A percentile compares a stretch with the other conserved stretches of the same genome.
phyloP scores from a whole-genome alignment of 2,329 filamentous ascomycete genomes.

The Boeremia lycopersici region DNA sequence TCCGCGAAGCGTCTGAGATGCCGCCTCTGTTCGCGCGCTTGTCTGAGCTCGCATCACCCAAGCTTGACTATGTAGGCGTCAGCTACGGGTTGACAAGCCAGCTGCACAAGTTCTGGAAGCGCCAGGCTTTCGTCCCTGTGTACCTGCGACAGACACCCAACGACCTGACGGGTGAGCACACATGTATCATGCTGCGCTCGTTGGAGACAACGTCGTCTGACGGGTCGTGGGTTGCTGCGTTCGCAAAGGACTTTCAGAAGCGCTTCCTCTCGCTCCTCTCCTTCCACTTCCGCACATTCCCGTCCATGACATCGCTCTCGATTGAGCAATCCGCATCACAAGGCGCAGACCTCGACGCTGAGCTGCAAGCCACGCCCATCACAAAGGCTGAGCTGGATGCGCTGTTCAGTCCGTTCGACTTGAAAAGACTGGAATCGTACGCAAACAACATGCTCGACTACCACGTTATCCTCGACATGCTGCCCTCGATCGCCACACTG shows the following conservation, averaged over 20 bases:
- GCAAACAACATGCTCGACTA: slow-evolving; percentile 98
- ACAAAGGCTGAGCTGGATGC: slow-evolving; percentile 77
- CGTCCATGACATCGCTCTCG: slow-evolving; percentile 76
- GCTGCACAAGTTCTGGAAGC: slow-evolving; percentile 97
- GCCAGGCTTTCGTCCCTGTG: slow-evolving; percentile 81
- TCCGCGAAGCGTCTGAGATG: slow-evolving; percentile 89
- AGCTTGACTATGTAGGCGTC: slow-evolving; percentile 91
- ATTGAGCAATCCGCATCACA: slow-evolving; percentile 84
- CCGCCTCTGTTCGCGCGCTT: slow-evolving; percentile 91
- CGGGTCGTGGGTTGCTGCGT: slow-evolving; percentile 89
- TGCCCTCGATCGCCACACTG: slow-evolving; percentile 79
- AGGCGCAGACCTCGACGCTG: slow-evolving; percentile 69
- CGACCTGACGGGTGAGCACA: slow-evolving; percentile 95
- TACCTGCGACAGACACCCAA: slow-evolving; percentile 96
- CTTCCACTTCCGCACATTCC: slow-evolving; percentile 88
- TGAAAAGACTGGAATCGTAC: slow-evolving; percentile 93
- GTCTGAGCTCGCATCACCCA: slow-evolving; percentile 77
- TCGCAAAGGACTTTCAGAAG: slow-evolving; percentile 89
- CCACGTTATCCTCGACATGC: slow-evolving; percentile 92
- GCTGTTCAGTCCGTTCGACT: slow-evolving; percentile 85
- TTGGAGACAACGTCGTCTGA: slow-evolving; percentile 60
- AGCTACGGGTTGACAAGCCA: slow-evolving; percentile 88
- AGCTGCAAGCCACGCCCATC: slow-evolving; percentile 61
- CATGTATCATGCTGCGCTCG: slow-evolving; percentile 93
- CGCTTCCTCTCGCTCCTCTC: slow-evolving; percentile 90